Percentiles rank a stretch among this genome's conserved stretches.
Conservation (phyloP, 225 moss, liverwort and hornwort genomes). For the Physcomitrium patens region DNA sequence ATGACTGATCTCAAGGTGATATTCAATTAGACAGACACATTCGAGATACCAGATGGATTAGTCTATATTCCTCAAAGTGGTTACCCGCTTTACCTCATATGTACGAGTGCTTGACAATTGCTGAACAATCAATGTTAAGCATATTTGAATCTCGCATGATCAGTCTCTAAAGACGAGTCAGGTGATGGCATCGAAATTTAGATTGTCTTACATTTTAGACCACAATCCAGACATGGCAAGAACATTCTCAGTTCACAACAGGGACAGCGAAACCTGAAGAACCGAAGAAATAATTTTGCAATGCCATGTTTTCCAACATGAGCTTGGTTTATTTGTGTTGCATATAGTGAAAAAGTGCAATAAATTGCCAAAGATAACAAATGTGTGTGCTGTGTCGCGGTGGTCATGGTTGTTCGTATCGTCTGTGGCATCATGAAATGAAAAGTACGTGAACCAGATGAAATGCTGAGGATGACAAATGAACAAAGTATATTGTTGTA, state of each 20-base stretch:
- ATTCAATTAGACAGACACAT: no score
- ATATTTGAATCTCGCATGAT: neutral
- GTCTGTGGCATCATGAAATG: neutral
- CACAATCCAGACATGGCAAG: neutral
- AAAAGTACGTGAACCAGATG: neutral
- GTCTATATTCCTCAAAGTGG: no score
- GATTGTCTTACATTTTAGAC: neutral
- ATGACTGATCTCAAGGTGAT: no score
- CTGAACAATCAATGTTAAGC: no score
- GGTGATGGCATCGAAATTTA: neutral
- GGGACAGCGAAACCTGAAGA: neutral
- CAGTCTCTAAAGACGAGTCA: neutral
- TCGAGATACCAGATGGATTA: no score
- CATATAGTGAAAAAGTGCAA: no score
- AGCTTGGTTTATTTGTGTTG: no score
- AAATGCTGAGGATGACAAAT: neutral
- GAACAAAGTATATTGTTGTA: neutral
- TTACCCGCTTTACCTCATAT: no score
- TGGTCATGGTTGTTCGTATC: neutral
- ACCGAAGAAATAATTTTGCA: neutral
- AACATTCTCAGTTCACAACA: neutral
- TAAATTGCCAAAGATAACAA: no score
- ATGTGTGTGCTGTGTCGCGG: slow-evolving; percentile 5
- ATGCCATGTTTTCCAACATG: neutral
- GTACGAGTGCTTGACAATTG: no score